Evolutionary conservation across 768 basidiomycete species (phyloP), one percentile per base, ranked within the genome.

Genomic region (Russula sp.): DNA sequence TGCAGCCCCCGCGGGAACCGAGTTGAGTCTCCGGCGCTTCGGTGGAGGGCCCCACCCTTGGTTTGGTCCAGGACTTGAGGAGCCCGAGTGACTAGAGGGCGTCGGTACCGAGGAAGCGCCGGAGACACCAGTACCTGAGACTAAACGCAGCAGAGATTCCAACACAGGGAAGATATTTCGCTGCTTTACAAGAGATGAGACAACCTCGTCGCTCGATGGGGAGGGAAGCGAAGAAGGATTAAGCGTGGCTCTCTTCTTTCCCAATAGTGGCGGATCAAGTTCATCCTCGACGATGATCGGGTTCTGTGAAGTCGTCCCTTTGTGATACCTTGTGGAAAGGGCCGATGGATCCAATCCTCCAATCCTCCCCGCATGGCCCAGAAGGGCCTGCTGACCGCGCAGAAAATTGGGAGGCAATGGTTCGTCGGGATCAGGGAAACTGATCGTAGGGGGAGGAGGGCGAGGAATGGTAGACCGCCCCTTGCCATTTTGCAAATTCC

Each of bases 211-310:
- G 39, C 77, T 80, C 14, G 80, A 76, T 1, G 85, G 82, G 2
- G 77, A 70, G 13, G 82, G 80, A 7, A 88, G 71, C 31, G 70
- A 67, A 16, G 74, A 71, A 5, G 79, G 72, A 64, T 84, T 75
- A 64, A 82, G 71, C 59, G 64, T 68, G 68, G 44, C 70, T n/a
- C 63, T 53, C 8, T 70, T 61, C 48, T 75, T 65, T 16, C 62
- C 65, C 20, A 72, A 37, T 55, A 55, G 63, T 8, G 75, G 74
- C 44, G 69, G 67, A 54, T 79, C 74, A 22, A 71, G 73, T 32
- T 80, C 81, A 51, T 89, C 88, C 22, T 89, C 85, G 32, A 91
- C 75, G 3, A 90, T 77, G 47, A 91, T 91, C 0, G 89, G 88
- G 70, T 90, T 84, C 14, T 77, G 70, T 14, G 84, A 72, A 0